Evolutionary conservation across 495 filamentous ascomycete genomes (phyloP).

Genomic region (Aspergillus ellipticus): DNA sequence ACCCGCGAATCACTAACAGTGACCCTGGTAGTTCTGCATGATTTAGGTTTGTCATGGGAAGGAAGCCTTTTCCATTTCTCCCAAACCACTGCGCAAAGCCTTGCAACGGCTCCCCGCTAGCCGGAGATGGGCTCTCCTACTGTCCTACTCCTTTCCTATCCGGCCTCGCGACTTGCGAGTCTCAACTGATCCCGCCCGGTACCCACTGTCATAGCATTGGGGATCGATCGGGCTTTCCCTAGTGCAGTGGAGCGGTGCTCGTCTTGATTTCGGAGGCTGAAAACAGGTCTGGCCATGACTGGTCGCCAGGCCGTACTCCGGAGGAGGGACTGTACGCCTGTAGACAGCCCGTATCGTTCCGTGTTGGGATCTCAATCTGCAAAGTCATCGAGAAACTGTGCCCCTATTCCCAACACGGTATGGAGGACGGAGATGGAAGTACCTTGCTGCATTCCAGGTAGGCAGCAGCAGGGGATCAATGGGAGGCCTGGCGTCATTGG

Average conservation of each 20-base stretch:
- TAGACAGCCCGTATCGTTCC: too few species aligned
- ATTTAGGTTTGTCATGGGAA: neutral
- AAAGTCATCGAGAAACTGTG: too few species aligned
- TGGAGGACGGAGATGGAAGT: too few species aligned
- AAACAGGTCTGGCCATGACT: too few species aligned
- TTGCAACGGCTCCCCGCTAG: neutral
- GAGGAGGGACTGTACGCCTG: too few species aligned
- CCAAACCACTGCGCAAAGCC: neutral
- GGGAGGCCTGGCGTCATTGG: neutral
- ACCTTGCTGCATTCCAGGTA: too few species aligned
- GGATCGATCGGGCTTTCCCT: neutral
- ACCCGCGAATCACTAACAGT: too few species aligned
- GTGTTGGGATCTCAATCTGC: too few species aligned
- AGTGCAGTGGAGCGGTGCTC: neutral
- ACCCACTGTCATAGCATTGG: neutral
- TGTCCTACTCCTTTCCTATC: neutral
- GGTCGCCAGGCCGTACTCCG: too few species aligned
- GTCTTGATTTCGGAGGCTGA: neutral
- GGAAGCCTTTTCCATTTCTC: neutral
- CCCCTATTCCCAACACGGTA: too few species aligned
- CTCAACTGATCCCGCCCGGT: neutral
- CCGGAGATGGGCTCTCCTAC: neutral
- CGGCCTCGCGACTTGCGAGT: neutral
- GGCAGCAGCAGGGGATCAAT: neutral
- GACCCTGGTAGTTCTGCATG: neutral